These are phyloP conservation scores for Wickerhamomyces mucosus DNA, from an alignment of 805 yeast species.

Conservation along the genomic window DNA sequence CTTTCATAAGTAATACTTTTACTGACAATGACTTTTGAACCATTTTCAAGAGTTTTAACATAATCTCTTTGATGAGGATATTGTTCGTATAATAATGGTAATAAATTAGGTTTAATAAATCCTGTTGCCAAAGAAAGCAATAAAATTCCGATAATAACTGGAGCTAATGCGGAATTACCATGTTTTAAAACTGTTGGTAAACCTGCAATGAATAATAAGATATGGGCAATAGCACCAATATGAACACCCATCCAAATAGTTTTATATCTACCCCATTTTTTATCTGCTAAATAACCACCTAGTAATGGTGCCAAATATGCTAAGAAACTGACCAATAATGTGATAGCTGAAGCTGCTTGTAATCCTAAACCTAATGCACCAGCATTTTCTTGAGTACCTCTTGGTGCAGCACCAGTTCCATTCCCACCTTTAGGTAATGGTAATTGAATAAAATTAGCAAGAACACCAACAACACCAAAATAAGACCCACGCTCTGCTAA, in stretches of 20 bases:
- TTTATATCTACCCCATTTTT: conserved; percentile 60
- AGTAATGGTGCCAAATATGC: conserved; percentile 70
- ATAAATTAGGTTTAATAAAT: conserved; percentile 61
- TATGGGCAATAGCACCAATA: conserved; percentile 50
- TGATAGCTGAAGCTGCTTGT: conserved; percentile 59
- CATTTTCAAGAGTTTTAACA: conserved; percentile 44
- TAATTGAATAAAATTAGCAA: conserved; percentile 70
- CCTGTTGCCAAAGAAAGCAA: conserved; percentile 71
- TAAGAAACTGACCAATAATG: conserved; percentile 72
- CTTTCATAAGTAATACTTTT: conserved; percentile 62
- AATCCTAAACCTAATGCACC: conserved; percentile 57
- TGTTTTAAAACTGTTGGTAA: conserved; percentile 42
- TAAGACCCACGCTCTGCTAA: conserved; percentile 76
- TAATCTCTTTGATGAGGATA: conserved; percentile 49
- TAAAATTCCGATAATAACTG: conserved; percentile 33
- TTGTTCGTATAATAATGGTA: conserved; percentile 67
- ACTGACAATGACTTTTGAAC: conserved; percentile 59
- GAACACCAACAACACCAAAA: conserved; percentile 67
- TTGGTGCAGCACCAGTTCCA: conserved; percentile 20
- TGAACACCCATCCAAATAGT: conserved; percentile 52
- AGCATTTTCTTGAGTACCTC: conserved; percentile 11
- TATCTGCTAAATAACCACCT: conserved; percentile 69
- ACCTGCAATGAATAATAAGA: conserved; percentile 58
- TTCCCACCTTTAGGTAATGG: conserved; percentile 27
- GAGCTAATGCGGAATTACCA: conserved; percentile 40